These are phyloP conservation scores for Sonneratia caseolaris DNA, from an alignment of 345 rosid genomes.

Conservation along the genomic window DNA sequence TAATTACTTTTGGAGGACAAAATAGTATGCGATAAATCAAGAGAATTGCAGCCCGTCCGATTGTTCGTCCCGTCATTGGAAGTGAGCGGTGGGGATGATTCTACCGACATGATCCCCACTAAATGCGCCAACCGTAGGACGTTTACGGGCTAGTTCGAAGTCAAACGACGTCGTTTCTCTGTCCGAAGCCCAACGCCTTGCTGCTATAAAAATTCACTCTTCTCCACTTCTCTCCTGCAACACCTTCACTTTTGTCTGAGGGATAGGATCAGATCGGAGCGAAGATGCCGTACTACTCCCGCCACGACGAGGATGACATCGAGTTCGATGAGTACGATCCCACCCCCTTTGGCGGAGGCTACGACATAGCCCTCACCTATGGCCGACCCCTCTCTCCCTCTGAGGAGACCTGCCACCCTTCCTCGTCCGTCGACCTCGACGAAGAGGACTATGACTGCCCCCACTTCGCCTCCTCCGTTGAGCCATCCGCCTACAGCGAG, in stretches of 20 bases:
- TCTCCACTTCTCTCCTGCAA: too few relatives aligned
- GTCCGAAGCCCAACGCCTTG: too few relatives aligned
- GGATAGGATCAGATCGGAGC: slow-evolving; percentile 5
- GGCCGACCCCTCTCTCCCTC: slow-evolving; percentile 75
- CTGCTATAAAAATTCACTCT: too few relatives aligned
- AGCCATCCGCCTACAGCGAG: slow-evolving; percentile 69
- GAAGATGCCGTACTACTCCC: slow-evolving; percentile 73
- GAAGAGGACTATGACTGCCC: slow-evolving; percentile 66
- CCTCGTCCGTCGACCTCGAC: slow-evolving; percentile 29
- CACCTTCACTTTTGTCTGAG: background rate
- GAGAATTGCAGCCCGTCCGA: too few relatives aligned
- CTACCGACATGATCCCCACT: too few relatives aligned
- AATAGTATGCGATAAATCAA: too few relatives aligned
- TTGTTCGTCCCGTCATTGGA: too few relatives aligned
- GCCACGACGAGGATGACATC: slow-evolving; percentile 39
- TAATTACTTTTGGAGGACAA: too few relatives aligned
- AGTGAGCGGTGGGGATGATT: too few relatives aligned
- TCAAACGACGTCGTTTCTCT: too few relatives aligned
- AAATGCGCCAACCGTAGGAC: too few relatives aligned
- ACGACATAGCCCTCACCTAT: slow-evolving; percentile 49
- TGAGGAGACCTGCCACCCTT: slow-evolving; percentile 55
- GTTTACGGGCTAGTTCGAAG: too few relatives aligned
- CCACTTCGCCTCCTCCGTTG: slow-evolving; percentile 42
- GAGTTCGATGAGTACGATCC: slow-evolving; percentile 87
- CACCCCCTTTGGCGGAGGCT: slow-evolving; percentile 91